Conservation (phyloP, 352 stramenopile species). For the Halophytophthora polymorphica region DNA sequence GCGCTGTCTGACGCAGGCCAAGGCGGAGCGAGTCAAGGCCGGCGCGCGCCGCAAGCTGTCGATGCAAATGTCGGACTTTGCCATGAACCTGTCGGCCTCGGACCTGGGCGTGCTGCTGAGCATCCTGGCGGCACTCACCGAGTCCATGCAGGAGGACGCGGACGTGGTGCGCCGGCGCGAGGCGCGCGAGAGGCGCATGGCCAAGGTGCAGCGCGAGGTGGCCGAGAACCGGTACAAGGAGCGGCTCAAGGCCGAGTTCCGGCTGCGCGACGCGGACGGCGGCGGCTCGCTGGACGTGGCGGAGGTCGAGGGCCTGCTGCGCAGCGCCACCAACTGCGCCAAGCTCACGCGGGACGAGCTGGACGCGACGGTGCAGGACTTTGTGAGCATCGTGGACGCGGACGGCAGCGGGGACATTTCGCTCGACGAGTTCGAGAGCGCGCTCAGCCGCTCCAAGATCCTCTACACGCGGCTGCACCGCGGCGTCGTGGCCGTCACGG, state of each 20-base stretch:
- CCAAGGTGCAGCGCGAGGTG: constrained; percentile 41
- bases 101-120: constrained; percentile 80
- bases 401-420: constrained; percentile 83
- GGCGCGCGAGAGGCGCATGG: constrained; percentile 41
- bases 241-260: constrained; percentile 72
- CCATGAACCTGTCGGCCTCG: constrained; percentile 74
- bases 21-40: constrained; percentile 47
- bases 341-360: constrained; percentile 79
- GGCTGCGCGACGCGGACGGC: constrained; percentile 65
- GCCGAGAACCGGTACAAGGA: constrained; percentile 72
- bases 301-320: constrained; percentile 65
- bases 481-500: constrained; percentile 63
- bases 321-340: constrained; percentile 60
- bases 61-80: constrained; percentile 85
- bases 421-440: constrained; percentile 77
- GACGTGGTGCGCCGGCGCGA: constrained; percentile 57
- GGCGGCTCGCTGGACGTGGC: constrained; percentile 66
- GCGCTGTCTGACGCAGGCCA: constrained; percentile 15
- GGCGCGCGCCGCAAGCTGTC: constrained; percentile 58
- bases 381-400: constrained; percentile 74
- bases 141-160: constrained; percentile 68
- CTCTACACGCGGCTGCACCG: constrained; percentile 65
- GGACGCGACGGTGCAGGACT: constrained; percentile 67
- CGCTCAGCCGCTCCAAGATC: constrained; percentile 65
- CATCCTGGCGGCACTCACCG: constrained; percentile 61